Evolutionary conservation across 202 grass and related monocot species (phyloP).

Genomic region (Musa balbisiana): DNA sequence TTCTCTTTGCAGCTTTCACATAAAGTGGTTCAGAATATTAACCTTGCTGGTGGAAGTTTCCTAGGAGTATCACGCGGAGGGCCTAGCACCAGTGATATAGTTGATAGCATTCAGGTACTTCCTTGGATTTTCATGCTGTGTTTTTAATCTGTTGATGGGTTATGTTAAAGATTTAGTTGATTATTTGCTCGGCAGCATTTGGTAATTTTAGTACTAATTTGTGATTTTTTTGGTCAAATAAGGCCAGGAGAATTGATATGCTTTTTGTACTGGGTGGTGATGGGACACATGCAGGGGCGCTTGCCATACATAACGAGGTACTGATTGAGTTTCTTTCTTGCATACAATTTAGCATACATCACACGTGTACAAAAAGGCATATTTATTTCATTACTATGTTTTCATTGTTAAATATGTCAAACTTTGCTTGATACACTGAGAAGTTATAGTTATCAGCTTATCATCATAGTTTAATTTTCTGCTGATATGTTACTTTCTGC

Average conservation of each 20-base stretch:
- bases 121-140: not conserved
- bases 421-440: not conserved
- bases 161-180: slow-evolving; percentile 5
- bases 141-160: not conserved
- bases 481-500: not conserved
- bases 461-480: slow-evolving; percentile 16
- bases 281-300: slow-evolving; percentile 95
- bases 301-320: slow-evolving; percentile 93
- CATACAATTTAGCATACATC: not conserved
- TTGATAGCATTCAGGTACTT: slow-evolving; percentile 89
- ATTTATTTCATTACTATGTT: not conserved
- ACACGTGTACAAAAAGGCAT: not conserved
- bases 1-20: slow-evolving; percentile 54
- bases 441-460: not conserved
- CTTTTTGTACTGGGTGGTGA: slow-evolving; percentile 95
- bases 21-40: slow-evolving; percentile 85
- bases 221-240: slow-evolving; percentile 17
- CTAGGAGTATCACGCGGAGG: slow-evolving; percentile 88
- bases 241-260: slow-evolving; percentile 91
- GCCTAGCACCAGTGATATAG: slow-evolving; percentile 61
- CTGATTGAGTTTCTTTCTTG: not conserved
- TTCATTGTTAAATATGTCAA: not conserved
- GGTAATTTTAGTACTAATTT: not conserved
- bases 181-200: not conserved
- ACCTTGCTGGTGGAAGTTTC: slow-evolving; percentile 86